phyloP scores from a whole-genome alignment of 345 rosid species.

The Punica granatum region DNA sequence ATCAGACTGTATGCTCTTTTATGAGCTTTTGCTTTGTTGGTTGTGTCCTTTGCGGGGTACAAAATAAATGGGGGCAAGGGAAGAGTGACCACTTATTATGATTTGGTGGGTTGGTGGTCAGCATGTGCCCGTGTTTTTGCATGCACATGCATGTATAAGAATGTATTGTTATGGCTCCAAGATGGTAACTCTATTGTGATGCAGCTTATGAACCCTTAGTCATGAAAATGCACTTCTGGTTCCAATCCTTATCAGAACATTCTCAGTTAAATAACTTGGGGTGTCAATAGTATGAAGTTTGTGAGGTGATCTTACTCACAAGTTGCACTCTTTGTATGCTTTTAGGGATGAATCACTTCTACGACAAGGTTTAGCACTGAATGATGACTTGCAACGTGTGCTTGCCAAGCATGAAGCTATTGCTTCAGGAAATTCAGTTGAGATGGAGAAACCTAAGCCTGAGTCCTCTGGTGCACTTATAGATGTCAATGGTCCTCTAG shows the following conservation, averaged over 20 bases:
- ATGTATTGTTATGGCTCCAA: not conserved
- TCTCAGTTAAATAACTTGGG: not conserved
- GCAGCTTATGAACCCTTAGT: not conserved
- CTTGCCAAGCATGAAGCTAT: constrained; percentile 83
- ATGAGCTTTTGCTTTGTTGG: no score
- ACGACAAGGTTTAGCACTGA: constrained; percentile 81
- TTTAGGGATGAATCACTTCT: constrained; percentile 90
- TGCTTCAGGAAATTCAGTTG: constrained; percentile 56
- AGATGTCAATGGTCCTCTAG: constrained; percentile 56
- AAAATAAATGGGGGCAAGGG: no score
- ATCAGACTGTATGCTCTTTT: no score
- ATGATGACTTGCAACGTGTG: constrained; percentile 95
- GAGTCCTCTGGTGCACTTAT: constrained; percentile 49
- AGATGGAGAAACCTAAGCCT: constrained; percentile 40
- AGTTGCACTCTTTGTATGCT: not conserved
- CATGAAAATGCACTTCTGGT: not conserved
- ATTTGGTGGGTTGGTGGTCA: no score
- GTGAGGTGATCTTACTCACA: not conserved
- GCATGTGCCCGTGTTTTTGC: no score
- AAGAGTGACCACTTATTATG: no score
- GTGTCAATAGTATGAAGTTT: not conserved
- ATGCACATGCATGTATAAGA: not conserved
- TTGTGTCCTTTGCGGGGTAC: no score
- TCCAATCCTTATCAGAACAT: not conserved
- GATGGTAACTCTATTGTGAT: not conserved